phyloP scores from a whole-genome alignment of 306 rosid species.

The Vigna mungo region DNA sequence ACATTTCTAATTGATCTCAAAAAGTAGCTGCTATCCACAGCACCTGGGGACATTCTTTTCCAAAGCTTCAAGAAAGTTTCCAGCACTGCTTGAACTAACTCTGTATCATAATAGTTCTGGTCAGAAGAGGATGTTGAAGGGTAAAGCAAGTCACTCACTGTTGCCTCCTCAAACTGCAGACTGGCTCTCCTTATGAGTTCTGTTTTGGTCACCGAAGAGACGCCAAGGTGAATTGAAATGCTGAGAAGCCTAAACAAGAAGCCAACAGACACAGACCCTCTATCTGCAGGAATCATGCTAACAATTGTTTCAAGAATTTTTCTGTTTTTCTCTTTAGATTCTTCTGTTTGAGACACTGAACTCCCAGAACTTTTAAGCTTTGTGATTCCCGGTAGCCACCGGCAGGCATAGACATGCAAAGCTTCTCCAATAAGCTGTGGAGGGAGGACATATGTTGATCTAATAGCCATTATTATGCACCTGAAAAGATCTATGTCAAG shows the following conservation, averaged over 20 bases:
- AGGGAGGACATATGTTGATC: conserved; percentile 75
- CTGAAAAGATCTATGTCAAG: conserved; percentile 90
- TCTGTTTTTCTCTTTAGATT: conserved; percentile 56
- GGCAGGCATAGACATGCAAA: conserved; percentile 86
- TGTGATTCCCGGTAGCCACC: conserved; percentile 78
- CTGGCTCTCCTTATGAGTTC: conserved; percentile 81
- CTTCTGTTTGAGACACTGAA: conserved; percentile 63
- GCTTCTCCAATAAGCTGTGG: conserved; percentile 98
- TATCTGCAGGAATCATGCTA: conserved; percentile 84
- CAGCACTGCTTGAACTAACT: conserved; percentile 75
- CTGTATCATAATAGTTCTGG: conserved; percentile 74
- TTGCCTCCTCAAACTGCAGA: conserved; percentile 87
- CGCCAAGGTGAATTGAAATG: conserved; percentile 66
- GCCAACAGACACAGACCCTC: conserved; percentile 81
- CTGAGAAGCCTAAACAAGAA: conserved; percentile 82
- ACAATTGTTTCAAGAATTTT: conserved; percentile 77
- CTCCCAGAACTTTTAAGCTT: conserved; percentile 54
- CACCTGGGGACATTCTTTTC: conserved; percentile 74
- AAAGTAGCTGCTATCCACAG: conserved; percentile 60
- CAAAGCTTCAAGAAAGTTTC: conserved; percentile 79
- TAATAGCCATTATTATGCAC: conserved; percentile 72
- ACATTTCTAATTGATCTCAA: conserved; percentile 73
- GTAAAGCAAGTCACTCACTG: conserved; percentile 79
- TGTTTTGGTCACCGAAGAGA: conserved; percentile 68
- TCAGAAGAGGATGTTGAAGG: conserved; percentile 65